phyloP scores from a whole-genome alignment of 768 basidiomycete species.

The Pulveroboletus sp. region DNA sequence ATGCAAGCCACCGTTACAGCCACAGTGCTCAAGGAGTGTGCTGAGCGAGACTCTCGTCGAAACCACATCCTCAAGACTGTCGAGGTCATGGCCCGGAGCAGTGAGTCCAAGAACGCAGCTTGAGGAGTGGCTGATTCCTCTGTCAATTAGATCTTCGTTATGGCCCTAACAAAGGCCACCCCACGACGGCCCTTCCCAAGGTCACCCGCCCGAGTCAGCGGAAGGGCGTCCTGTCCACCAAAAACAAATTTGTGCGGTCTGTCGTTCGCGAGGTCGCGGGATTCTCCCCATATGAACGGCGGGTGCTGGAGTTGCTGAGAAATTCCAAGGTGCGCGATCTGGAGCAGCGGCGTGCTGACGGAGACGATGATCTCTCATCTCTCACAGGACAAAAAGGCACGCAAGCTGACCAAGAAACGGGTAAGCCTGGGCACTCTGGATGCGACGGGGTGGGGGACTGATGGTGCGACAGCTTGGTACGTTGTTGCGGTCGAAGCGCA shows the following conservation, averaged over 20 bases:
- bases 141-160: constrained; percentile 63
- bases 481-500: constrained; percentile 96
- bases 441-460: background rate
- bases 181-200: constrained; percentile 80
- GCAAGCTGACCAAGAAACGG: constrained; percentile 99
- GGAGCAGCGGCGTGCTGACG: background rate
- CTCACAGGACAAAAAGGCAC: constrained; percentile 92
- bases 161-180: constrained; percentile 85
- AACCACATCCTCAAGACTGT: constrained; percentile 46
- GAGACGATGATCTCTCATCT: background rate
- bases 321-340: constrained; percentile 79
- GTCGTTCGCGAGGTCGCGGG: constrained; percentile 96
- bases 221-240: constrained; percentile 86
- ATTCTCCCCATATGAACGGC: constrained; percentile 95
- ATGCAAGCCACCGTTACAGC: constrained; percentile 48
- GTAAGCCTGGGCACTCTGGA: constrained; percentile 45
- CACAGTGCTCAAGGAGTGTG: constrained; percentile 28
- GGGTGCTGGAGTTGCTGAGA: constrained; percentile 96
- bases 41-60: constrained; percentile 20
- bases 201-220: constrained; percentile 76
- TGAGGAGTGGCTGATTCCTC: constrained; percentile 6
- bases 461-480: constrained; percentile 72
- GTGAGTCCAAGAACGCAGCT: constrained; percentile 42
- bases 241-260: constrained; percentile 91
- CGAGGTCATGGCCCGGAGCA: constrained; percentile 70